Evolutionary conservation across 2,329 filamentous ascomycete genomes (phyloP), one percentile per base, ranked within the genome.

Genomic region (Rugonectria rugulosa): DNA sequence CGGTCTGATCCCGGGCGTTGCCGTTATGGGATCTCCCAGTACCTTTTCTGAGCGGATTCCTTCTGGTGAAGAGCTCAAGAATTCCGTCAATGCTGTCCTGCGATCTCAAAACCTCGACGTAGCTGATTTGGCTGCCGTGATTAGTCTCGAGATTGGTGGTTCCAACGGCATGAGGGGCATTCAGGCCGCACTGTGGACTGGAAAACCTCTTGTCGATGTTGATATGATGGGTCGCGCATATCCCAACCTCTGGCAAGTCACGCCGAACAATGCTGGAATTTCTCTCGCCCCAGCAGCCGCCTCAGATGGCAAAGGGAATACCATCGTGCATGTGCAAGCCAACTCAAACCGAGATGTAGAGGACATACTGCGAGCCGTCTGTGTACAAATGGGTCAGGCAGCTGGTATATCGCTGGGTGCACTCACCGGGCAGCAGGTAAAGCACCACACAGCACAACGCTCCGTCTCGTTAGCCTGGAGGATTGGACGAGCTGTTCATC

Each of bases 221-320:
- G 61, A 63, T 9, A 29, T 56, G 42, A 63, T 63, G 61, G 59
- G 61, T 0, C 49, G 61, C 0, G 60, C 60, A 9, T 60, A 63
- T 19, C 60, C 61, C 0, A 63, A 43, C 8, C 24, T 52, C 1
- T 63, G 57, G 53, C 61, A 63, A 8, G 48, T 53, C 6, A 63
- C 58, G 0, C 52, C 37, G 4, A 32, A 49, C 19, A 44, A 55
- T 15, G 38, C 31, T 3, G 44, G 38, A 4, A 44, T 44, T 6
- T 38, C 31, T 17, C 40, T 49, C 5, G 45, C 40, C 6, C 52
- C 52, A 5, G 56, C 52, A 0, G 57, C 60, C 5, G 56, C 45
- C 1, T 61, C 56, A 1, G 56, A 59, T 0, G 60, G 46, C 0
- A 59, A 57, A 11, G 55, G 47, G 0, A 59, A 59, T 2, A 42